Percentiles rank a stretch among this genome's conserved stretches.
Evolutionary conservation across 495 filamentous ascomycete species (phyloP).

Genomic region (Hyaloscypha variabilis): DNA sequence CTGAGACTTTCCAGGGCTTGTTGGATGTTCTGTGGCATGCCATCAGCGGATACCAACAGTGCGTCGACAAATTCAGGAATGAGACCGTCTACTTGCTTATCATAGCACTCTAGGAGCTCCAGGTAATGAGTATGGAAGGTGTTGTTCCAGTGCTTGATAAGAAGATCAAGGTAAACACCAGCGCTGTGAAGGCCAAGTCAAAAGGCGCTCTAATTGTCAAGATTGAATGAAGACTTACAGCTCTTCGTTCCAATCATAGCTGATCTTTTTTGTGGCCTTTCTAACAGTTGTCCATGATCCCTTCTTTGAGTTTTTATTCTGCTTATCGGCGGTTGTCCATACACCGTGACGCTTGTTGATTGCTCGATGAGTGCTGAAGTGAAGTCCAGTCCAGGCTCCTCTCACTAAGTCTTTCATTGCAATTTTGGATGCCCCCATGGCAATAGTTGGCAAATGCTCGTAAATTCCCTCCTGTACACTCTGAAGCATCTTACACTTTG

Average conservation of each 20-base stretch:
- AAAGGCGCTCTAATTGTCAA: too few relatives aligned
- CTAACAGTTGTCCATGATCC: background rate
- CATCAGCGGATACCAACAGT: background rate
- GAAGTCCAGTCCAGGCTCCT: background rate
- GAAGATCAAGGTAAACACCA: background rate
- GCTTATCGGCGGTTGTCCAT: too few relatives aligned
- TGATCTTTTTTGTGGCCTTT: background rate
- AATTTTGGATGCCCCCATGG: background rate
- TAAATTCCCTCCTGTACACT: constrained; percentile 2
- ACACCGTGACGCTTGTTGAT: constrained; percentile 11
- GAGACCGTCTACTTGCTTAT: background rate
- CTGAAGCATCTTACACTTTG: background rate
- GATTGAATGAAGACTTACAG: constrained; percentile 9
- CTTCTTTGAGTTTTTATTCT: too few relatives aligned
- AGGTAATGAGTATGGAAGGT: background rate
- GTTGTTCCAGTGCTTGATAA: background rate
- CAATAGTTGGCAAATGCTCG: background rate
- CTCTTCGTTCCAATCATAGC: constrained; percentile 19
- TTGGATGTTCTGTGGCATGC: background rate
- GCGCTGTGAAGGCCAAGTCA: background rate
- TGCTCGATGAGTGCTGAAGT: constrained; percentile 15
- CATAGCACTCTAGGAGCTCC: background rate
- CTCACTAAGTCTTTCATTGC: background rate
- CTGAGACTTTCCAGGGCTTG: background rate
- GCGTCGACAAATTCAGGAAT: background rate